A percentile compares a stretch with the other conserved stretches of the same genome.
Evolutionary conservation across 768 basidiomycete species (phyloP).

Genomic region (Lyophyllum atratum): DNA sequence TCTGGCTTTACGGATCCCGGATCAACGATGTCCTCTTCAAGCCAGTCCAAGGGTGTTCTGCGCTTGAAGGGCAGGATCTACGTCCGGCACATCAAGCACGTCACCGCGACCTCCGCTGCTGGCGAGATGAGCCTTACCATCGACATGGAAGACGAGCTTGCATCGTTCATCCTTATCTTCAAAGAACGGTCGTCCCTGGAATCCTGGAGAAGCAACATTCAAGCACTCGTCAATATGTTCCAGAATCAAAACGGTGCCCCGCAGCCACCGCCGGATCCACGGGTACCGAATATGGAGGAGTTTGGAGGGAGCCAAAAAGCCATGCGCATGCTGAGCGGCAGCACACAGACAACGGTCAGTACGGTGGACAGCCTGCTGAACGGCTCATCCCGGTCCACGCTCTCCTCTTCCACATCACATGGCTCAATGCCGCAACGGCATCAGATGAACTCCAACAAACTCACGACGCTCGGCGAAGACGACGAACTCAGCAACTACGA

Average conservation of each 20-base stretch:
- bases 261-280: constrained; percentile 38
- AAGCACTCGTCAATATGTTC: constrained; percentile 71
- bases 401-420: constrained; percentile 76
- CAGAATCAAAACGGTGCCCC: constrained; percentile 51
- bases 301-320: constrained; percentile 79
- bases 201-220: constrained; percentile 85
- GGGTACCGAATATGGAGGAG: constrained; percentile 64
- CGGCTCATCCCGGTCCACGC: constrained; percentile 64
- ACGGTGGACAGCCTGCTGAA: constrained; percentile 71
- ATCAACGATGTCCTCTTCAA: constrained; percentile 39
- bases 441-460: constrained; percentile 43
- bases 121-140: constrained; percentile 94
- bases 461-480: constrained; percentile 71
- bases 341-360: constrained; percentile 65
- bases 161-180: constrained; percentile 96
- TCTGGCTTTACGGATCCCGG: constrained; percentile 55
- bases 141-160: constrained; percentile 96
- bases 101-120: constrained; percentile 75
- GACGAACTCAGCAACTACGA: constrained; percentile 65
- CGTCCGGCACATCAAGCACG: constrained; percentile 89
- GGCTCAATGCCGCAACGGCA: constrained; percentile 49
- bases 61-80: constrained; percentile 95
- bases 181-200: constrained; percentile 88
- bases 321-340: constrained; percentile 79
- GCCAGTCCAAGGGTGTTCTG: constrained; percentile 66